Evolutionary conservation across 2,329 filamentous ascomycete species (phyloP).

Genomic region (Trichoderma koningii): DNA sequence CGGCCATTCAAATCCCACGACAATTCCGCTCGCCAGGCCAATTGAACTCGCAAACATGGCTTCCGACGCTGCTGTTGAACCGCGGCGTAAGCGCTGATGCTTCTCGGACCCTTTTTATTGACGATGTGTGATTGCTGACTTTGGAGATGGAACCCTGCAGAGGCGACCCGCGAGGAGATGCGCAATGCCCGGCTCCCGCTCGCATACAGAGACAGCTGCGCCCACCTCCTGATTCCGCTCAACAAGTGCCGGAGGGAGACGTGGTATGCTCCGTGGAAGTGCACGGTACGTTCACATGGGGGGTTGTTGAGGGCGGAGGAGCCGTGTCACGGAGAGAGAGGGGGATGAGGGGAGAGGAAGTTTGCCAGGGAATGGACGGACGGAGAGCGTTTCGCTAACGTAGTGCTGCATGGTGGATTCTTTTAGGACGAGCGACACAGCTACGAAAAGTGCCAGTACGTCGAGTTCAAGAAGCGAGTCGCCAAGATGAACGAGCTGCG

Average conservation of each 20-base stretch:
- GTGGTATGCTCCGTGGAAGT: constrained; percentile 98
- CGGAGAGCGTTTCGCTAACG: too few species aligned
- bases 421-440: constrained; percentile 92
- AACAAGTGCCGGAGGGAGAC: constrained; percentile 92
- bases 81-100: constrained; percentile 42
- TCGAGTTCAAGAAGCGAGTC: constrained; percentile 97
- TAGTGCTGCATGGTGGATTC: too few species aligned
- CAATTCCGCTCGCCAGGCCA: constrained; percentile 34
- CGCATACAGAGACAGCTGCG: constrained; percentile 93
- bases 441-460: constrained; percentile 99
- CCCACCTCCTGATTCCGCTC: constrained; percentile 88
- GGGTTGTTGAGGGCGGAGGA: not conserved
- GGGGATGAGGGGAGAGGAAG: not conserved
- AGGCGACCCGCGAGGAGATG: constrained; percentile 89
- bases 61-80: constrained; percentile 42
- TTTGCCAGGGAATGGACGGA: too few species aligned
- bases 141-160: constrained; percentile 43
- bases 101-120: accelerated
- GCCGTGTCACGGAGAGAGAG: not conserved
- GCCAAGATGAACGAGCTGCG: constrained; percentile 98
- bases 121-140: constrained; percentile 2
- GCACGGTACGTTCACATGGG: constrained; percentile 66
- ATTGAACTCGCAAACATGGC: constrained; percentile 44
- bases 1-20: constrained; percentile 22
- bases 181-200: constrained; percentile 84